A percentile compares a stretch with the other conserved stretches of the same genome.
Conservation (phyloP, 225 moss, liverwort and hornwort species). For the Antitrichia curtipendula region DNA sequence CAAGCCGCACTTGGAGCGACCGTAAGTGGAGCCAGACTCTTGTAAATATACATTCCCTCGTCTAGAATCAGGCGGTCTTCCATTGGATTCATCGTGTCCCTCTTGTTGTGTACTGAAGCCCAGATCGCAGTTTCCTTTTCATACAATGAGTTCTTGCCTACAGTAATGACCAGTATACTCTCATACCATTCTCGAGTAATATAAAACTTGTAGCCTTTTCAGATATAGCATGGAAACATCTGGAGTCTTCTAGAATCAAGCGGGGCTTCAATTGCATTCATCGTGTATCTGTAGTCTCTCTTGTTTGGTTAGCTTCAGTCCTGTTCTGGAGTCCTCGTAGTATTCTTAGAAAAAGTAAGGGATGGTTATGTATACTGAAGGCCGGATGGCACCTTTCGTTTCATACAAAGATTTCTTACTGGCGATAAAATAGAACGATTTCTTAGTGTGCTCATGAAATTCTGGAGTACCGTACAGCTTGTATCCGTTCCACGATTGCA, state of each 20-base stretch:
- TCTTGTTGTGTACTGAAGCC: background rate
- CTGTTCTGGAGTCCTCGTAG: background rate
- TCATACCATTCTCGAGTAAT: background rate
- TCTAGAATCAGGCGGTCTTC: background rate
- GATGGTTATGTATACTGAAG: background rate
- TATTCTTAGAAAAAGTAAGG: background rate
- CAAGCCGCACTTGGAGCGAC: constrained; percentile 8
- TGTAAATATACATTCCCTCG: background rate
- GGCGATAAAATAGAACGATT: too few relatives aligned
- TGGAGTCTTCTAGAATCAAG: background rate
- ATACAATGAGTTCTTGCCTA: background rate
- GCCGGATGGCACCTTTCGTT: background rate
- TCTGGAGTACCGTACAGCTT: background rate
- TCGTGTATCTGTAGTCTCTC: background rate
- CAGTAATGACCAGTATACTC: background rate
- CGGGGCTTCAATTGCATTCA: background rate
- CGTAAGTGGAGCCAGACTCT: background rate
- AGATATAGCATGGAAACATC: background rate
- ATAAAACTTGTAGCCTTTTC: background rate
- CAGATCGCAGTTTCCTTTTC: background rate
- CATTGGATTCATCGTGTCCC: background rate
- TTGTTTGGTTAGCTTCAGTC: background rate
- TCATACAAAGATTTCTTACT: background rate
- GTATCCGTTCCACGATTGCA: too few relatives aligned
- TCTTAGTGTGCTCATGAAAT: background rate